Percentiles rank a stretch among this genome's conserved stretches.
Evolutionary conservation across 495 filamentous ascomycete species (phyloP).

Genomic region (Podospora anserina): DNA sequence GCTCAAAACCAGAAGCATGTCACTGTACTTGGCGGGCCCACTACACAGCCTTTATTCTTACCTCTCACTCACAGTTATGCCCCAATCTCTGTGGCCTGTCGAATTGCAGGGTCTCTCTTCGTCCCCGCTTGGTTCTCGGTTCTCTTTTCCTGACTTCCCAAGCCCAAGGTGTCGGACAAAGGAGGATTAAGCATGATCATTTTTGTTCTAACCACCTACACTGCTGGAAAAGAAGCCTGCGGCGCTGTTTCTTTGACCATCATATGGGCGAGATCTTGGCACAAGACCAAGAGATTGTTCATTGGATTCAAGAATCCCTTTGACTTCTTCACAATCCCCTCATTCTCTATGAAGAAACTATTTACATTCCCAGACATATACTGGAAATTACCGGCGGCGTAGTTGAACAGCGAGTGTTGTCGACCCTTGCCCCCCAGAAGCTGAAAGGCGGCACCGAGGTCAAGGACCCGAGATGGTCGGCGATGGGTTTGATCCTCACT

Average conservation of each 20-base stretch:
- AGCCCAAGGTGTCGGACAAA: not conserved
- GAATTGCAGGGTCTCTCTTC: not conserved
- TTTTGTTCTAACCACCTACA: not conserved
- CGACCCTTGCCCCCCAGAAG: not conserved
- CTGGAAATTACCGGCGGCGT: too few relatives aligned
- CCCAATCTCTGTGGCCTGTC: not conserved
- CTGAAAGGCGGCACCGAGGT: not conserved
- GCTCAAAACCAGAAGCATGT: not conserved
- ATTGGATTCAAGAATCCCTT: too few relatives aligned
- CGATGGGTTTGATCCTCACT: not conserved
- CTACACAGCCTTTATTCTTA: constrained; percentile 1
- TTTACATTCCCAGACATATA: too few relatives aligned
- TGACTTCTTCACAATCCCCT: too few relatives aligned
- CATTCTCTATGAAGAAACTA: too few relatives aligned
- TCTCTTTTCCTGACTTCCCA: not conserved
- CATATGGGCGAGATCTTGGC: too few relatives aligned
- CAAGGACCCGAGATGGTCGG: not conserved
- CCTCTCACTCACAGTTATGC: not conserved
- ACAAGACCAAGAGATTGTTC: too few relatives aligned
- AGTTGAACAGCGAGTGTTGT: too few relatives aligned
- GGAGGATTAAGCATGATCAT: not conserved
- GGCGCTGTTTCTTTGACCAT: too few relatives aligned
- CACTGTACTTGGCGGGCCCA: not conserved
- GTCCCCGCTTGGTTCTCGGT: not conserved
- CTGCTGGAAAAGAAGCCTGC: too few relatives aligned